A percentile compares a stretch with the other conserved stretches of the same genome.
Conservation (phyloP, 305 asterid genomes). For the Salvia sclarea region DNA sequence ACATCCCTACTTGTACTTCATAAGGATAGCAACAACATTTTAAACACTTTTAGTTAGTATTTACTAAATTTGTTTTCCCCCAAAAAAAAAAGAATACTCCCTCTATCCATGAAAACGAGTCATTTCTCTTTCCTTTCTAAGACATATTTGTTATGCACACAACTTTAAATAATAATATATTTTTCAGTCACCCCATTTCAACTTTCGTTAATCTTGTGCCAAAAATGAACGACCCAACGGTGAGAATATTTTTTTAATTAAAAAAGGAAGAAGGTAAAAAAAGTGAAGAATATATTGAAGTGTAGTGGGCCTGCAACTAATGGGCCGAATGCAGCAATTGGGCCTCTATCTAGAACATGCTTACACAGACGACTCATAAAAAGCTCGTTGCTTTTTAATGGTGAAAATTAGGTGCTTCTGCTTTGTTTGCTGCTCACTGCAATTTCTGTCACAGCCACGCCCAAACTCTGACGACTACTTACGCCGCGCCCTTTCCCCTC, state of each 20-base stretch:
- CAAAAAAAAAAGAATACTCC: too few relatives aligned
- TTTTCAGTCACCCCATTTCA: too few relatives aligned
- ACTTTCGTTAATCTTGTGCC: too few relatives aligned
- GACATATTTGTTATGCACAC: too few relatives aligned
- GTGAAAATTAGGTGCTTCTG: background rate
- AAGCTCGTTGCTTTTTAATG: background rate
- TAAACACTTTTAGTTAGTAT: too few relatives aligned
- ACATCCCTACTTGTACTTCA: too few relatives aligned
- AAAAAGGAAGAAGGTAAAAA: background rate
- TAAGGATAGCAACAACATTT: too few relatives aligned
- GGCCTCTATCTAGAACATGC: constrained; percentile 19
- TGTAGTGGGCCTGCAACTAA: background rate
- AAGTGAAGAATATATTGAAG: background rate
- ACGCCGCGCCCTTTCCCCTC: constrained; percentile 13
- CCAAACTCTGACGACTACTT: background rate
- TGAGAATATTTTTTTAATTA: background rate
- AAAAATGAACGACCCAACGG: too few relatives aligned
- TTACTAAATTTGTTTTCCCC: too few relatives aligned
- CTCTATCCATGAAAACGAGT: too few relatives aligned
- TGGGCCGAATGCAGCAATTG: constrained; percentile 15
- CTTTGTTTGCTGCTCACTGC: background rate
- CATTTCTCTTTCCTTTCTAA: too few relatives aligned
- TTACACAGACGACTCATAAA: background rate
- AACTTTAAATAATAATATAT: too few relatives aligned
- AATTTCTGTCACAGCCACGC: constrained; percentile 16